Base-by-base conservation (phyloP, 2,329 filamentous ascomycete species). In the Colletotrichum liriopes region DNA sequence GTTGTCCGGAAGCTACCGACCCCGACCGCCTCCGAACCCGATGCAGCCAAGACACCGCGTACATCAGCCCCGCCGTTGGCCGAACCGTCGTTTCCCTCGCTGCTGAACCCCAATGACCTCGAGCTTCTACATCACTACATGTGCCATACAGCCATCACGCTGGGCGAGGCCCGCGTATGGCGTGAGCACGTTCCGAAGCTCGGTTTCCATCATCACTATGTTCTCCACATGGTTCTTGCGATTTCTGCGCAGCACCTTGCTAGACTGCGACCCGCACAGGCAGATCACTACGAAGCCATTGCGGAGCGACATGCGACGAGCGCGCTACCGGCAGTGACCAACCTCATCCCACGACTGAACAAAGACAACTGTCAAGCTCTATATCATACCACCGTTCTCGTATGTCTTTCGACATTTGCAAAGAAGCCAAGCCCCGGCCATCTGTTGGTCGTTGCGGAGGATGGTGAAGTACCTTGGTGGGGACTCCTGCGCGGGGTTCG, bases 111-210 rank as follows among this genome's bases (percentile, higher is more conserved):
- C 20, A 74, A 74, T 32, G 72, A 78, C 65, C 66, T 78, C 45
- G 77, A 79, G 56, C 74, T 79, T 5, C 74, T 77, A 20, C 73
- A 78, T 62, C 72, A 77, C 60, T 78, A 76, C 64, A 73, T 77
- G 61, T 74, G 62, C 29, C 67, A 74, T 29, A 74, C 74, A 12
- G 67, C 74, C 11, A 47, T 71, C 4, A 75, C 74, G 2, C 47
- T 77, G 16, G 75, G 74, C 8, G 74, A 76, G 51, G 55, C 70
- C 2, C 52, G 61, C 29, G 54, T 77, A 8, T 77, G 76, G 76
- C 72, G 64, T 4, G 65, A 75, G 1, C 66, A 75, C 58, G 72
- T 71, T 12, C 77, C 76, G 6, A 73, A 65, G 20, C 70, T 80
- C 12, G 78, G 77, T 7, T 77, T 79, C 54, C 59, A 69, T 29